A percentile compares a stretch with the other conserved stretches of the same genome.
phyloP scores from a whole-genome alignment of 2,329 filamentous ascomycete species.

The Dothistroma septosporum region DNA sequence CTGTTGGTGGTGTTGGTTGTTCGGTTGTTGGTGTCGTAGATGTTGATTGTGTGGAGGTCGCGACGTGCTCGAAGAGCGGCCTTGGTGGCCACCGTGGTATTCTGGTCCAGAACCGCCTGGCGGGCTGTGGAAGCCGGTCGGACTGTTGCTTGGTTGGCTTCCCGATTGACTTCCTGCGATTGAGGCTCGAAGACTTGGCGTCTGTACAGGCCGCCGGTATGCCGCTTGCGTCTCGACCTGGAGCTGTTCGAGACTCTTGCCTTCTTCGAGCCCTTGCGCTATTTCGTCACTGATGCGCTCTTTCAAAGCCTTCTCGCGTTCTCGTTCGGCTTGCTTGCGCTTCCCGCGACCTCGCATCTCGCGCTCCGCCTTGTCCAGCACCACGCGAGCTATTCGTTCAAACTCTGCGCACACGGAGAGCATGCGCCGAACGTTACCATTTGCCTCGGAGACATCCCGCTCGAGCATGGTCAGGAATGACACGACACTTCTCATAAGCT shows the following conservation, averaged over 20 bases:
- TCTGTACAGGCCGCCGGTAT: conserved; percentile 33
- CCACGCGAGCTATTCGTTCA: conserved; percentile 83
- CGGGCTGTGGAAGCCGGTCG: conserved; percentile 28
- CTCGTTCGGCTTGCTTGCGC: conserved; percentile 66
- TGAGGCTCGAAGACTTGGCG: conserved; percentile 29
- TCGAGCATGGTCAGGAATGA: conserved; percentile 85
- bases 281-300: conserved; percentile 25
- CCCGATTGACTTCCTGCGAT: conserved; percentile 24
- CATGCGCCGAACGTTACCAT: conserved; percentile 89
- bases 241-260: conserved; percentile 35
- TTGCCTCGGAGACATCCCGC: conserved; percentile 58
- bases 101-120: conserved; percentile 17
- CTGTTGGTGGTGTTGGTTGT: conserved; percentile 11
- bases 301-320: conserved; percentile 34
- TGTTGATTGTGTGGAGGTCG: conserved; percentile 10
- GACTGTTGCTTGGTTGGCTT: conserved; percentile 25
- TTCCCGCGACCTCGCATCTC: conserved; percentile 77
- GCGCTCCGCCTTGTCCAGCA: conserved; percentile 86
- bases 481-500: conserved; percentile 88
- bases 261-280: conserved; percentile 30
- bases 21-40: conserved; percentile 12
- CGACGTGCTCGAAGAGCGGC: conserved; percentile 16
- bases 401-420: conserved; percentile 93
- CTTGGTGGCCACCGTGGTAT: conserved; percentile 8
- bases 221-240: conserved; percentile 35